These are phyloP conservation scores for Hyaloscypha finlandica DNA, from an alignment of 495 filamentous ascomycete genomes.

Conservation along the genomic window DNA sequence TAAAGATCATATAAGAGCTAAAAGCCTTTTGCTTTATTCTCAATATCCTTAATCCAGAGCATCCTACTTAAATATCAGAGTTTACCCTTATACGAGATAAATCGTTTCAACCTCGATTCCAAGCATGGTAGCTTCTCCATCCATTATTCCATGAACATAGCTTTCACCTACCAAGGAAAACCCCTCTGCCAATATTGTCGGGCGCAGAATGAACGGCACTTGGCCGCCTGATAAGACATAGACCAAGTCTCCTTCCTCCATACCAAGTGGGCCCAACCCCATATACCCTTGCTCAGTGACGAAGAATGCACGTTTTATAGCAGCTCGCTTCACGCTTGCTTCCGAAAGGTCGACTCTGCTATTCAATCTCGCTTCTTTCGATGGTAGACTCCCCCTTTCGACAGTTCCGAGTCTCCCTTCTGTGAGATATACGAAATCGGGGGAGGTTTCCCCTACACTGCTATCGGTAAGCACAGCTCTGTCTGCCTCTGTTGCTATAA, in stretches of 20 bases:
- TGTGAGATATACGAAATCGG: neutral
- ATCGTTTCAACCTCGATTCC: neutral
- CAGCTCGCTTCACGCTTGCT: neutral
- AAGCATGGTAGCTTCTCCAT: neutral
- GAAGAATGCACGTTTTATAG: neutral
- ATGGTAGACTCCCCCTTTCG: neutral
- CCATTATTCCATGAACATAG: neutral
- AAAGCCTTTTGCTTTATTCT: too few species aligned
- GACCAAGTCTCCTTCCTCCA: neutral
- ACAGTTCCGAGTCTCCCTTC: neutral
- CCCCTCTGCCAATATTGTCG: neutral
- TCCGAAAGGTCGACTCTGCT: neutral
- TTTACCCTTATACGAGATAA: neutral
- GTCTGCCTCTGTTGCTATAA: neutral
- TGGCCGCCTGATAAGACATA: neutral
- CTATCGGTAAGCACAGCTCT: neutral
- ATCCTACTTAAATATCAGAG: too few species aligned
- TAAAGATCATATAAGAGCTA: too few species aligned
- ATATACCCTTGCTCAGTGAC: slow-evolving; percentile 6
- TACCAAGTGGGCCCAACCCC: neutral
- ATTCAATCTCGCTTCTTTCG: neutral
- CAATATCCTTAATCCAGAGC: too few species aligned
- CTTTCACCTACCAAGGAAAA: neutral
- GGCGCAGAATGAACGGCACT: slow-evolving; percentile 6
- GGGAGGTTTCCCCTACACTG: neutral